Conservation (phyloP, 176 grass and related monocot genomes). For the Raddia guianensis region DNA sequence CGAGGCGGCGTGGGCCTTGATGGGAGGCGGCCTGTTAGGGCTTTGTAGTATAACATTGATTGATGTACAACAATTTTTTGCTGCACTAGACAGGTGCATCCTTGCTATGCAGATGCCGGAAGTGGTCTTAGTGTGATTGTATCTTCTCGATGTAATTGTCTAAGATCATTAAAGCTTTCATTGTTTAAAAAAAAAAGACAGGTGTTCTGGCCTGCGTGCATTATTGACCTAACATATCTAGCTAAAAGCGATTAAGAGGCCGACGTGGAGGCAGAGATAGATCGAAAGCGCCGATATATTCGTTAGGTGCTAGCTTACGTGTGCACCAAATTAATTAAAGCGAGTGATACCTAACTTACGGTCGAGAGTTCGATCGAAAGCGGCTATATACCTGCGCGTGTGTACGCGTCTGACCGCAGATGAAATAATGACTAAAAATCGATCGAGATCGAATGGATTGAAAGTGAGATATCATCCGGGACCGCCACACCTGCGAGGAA, state of each 20-base stretch:
- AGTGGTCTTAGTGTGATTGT: too few relatives aligned
- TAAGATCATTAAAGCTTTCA: too few relatives aligned
- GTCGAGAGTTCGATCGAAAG: background rate
- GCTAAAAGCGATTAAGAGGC: background rate
- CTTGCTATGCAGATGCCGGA: too few relatives aligned
- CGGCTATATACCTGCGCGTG: background rate
- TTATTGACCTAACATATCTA: conserved; percentile 51
- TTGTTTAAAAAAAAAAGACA: too few relatives aligned
- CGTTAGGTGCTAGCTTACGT: conserved; percentile 28
- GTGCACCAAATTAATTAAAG: conserved; percentile 4
- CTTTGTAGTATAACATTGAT: too few relatives aligned
- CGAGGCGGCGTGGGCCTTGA: too few relatives aligned
- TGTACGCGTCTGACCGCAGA: background rate
- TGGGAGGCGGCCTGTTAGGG: too few relatives aligned
- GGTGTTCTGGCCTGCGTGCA: background rate
- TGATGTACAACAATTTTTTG: too few relatives aligned
- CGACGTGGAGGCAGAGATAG: background rate
- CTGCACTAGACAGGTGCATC: too few relatives aligned
- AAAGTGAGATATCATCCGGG: background rate
- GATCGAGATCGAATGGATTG: background rate
- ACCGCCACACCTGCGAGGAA: background rate
- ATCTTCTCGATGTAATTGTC: too few relatives aligned
- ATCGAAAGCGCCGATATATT: conserved; percentile 21
- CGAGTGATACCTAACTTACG: conserved; percentile 49
- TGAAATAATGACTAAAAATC: background rate